These are phyloP conservation scores for Suhomyces taliae DNA, from an alignment of 1,139 yeast species.

Conservation along the genomic window DNA sequence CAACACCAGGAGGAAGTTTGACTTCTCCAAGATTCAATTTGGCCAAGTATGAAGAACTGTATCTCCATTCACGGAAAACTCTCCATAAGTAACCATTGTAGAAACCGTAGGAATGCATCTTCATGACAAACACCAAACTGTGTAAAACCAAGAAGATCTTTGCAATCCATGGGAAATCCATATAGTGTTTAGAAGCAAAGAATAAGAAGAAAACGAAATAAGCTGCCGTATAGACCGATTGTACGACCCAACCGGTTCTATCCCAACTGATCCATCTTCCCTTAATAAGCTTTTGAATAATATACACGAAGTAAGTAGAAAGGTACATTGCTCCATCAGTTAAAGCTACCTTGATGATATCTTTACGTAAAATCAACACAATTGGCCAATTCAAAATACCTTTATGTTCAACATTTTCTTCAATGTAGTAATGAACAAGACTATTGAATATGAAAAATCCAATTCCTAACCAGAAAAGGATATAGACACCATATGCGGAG, in stretches of 20 bases:
- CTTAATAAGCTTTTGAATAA: conserved; percentile 54
- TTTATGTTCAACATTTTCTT: conserved; percentile 17
- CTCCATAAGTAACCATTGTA: conserved; percentile 87
- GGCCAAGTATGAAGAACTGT: conserved; percentile 38
- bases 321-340: conserved; percentile 74
- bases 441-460: conserved; percentile 52
- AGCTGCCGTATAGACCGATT: conserved; percentile 53
- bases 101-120: conserved; percentile 86
- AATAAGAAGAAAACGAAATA: conserved; percentile 52
- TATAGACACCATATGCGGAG: conserved; percentile 63
- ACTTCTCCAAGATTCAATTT: conserved; percentile 19
- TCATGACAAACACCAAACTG: conserved; percentile 85
- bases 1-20: conserved; percentile 17
- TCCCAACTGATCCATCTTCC: conserved; percentile 54
- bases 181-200: conserved; percentile 47
- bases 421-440: conserved; percentile 44
- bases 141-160: conserved; percentile 80
- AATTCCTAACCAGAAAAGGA: conserved; percentile 67
- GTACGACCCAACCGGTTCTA: conserved; percentile 58
- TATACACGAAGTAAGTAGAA: conserved; percentile 54
- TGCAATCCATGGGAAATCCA: conserved; percentile 80
- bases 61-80: conserved; percentile 54
- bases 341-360: conserved; percentile 60
- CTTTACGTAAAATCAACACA: conserved; percentile 49
- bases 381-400: conserved; percentile 49